Evolutionary conservation across 78 protist genomes (phyloP).

Genomic region (Cyanophora paradoxa): DNA sequence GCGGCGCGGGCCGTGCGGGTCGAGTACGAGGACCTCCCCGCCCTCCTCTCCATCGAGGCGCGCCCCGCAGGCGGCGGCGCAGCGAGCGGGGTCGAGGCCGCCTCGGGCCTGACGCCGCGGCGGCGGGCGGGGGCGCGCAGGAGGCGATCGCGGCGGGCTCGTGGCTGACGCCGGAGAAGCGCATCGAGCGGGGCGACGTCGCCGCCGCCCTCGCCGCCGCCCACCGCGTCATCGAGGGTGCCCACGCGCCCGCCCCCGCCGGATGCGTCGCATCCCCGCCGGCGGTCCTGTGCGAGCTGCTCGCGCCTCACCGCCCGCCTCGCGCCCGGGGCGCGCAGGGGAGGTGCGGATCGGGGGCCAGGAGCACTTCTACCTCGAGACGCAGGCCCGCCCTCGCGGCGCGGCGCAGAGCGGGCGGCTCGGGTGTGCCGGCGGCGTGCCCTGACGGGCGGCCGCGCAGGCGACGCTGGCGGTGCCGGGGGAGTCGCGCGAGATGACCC

Average conservation of each 20-base stretch:
- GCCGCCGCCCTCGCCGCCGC: conserved; percentile 7
- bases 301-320: too few species aligned
- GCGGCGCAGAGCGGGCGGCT: too few species aligned
- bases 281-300: too few species aligned
- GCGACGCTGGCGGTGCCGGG: conserved; percentile 72
- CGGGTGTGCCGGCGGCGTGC: too few species aligned
- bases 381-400: too few species aligned
- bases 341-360: conserved; percentile 71
- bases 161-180: too few species aligned
- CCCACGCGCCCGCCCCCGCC: background rate
- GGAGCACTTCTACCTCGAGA: conserved; percentile 93
- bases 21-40: conserved; percentile 50
- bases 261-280: background rate
- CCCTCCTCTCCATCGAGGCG: background rate
- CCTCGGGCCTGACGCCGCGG: too few species aligned
- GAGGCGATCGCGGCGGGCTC: conserved; percentile 62
- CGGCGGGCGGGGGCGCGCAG: too few species aligned
- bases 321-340: background rate
- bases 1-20: conserved; percentile 62
- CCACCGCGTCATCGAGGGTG: conserved; percentile 38
- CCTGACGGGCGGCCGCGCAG: too few species aligned
- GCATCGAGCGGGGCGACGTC: conserved; percentile 56
- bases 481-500: conserved; percentile 58
- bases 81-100: background rate
- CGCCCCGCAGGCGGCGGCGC: too few species aligned